Conservation (phyloP, 2,329 filamentous ascomycete genomes). For the Aspergillus flavus region DNA sequence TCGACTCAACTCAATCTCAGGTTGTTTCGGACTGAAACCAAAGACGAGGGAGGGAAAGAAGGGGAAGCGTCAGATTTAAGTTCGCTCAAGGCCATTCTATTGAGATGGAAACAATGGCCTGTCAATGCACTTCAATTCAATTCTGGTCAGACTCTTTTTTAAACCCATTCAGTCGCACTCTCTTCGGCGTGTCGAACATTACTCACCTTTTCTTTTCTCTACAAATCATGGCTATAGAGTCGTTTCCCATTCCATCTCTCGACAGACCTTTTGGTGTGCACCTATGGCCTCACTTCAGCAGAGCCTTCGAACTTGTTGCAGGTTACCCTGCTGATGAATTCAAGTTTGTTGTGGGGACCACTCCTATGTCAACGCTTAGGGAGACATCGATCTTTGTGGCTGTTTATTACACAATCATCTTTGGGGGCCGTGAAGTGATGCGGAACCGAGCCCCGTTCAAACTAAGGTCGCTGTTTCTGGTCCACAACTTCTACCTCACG, state of each 20-base stretch:
- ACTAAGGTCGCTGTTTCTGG: conserved; percentile 83
- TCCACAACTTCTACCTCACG: conserved; percentile 94
- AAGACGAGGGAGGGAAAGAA: too few species aligned
- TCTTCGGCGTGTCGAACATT: not conserved
- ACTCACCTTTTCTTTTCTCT: too few species aligned
- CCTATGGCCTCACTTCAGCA: conserved; percentile 92
- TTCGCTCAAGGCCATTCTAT: too few species aligned
- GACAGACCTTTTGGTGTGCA: conserved; percentile 75
- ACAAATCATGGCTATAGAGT: not conserved
- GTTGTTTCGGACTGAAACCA: not conserved
- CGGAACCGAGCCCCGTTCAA: conserved; percentile 79
- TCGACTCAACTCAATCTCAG: not conserved
- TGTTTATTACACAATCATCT: conserved; percentile 89
- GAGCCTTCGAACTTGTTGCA: conserved; percentile 71
- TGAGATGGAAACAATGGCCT: too few species aligned
- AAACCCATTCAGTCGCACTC: too few species aligned
- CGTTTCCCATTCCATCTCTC: not conserved
- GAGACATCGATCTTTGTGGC: conserved; percentile 77
- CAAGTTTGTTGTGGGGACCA: conserved; percentile 75
- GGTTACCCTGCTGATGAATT: conserved; percentile 68
- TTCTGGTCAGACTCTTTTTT: too few species aligned
- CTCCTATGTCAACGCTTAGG: conserved; percentile 85
- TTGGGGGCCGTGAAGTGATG: conserved; percentile 89
- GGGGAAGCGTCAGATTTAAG: too few species aligned
- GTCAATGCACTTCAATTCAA: too few species aligned